These are phyloP conservation scores for Geotrichum klebahnii DNA, from an alignment of 1,139 yeast genomes.

Conservation along the genomic window DNA sequence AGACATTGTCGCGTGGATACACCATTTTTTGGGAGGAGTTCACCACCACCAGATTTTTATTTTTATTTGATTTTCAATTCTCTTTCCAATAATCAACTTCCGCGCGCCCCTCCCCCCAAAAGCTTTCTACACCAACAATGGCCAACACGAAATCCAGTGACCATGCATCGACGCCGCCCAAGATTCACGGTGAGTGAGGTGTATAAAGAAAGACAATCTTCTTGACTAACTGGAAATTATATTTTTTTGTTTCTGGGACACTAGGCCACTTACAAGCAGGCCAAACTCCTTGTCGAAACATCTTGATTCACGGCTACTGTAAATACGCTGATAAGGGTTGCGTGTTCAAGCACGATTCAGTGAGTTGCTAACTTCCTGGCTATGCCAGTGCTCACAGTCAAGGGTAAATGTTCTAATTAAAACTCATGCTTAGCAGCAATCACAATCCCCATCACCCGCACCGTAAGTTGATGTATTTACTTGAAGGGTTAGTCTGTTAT, in stretches of 20 bases:
- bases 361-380: slow-evolving; percentile 4
- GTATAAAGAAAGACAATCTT: not conserved
- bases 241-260: too few relatives aligned
- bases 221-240: too few relatives aligned
- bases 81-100: too few relatives aligned
- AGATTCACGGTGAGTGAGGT: slow-evolving; percentile 16
- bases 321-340: slow-evolving; percentile 88
- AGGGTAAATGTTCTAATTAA: not conserved
- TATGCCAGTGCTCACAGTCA: not conserved
- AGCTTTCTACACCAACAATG: not conserved
- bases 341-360: slow-evolving; percentile 62
- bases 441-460: slow-evolving; percentile 12
- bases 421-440: not conserved
- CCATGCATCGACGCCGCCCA: slow-evolving; percentile 19
- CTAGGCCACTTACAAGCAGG: slow-evolving; percentile 42
- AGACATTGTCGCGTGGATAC: not conserved
- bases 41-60: not conserved
- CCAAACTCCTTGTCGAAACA: slow-evolving; percentile 80
- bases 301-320: slow-evolving; percentile 83
- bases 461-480: slow-evolving; percentile 14
- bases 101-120: not conserved
- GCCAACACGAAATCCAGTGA: slow-evolving; percentile 15
- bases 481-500: too few relatives aligned
- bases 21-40: not conserved
- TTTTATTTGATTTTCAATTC: not conserved